Percentiles rank a stretch among this genome's conserved stretches.
These are phyloP conservation scores for Nephelium lappaceum DNA, from an alignment of 345 rosid species.

Conservation along the genomic window DNA sequence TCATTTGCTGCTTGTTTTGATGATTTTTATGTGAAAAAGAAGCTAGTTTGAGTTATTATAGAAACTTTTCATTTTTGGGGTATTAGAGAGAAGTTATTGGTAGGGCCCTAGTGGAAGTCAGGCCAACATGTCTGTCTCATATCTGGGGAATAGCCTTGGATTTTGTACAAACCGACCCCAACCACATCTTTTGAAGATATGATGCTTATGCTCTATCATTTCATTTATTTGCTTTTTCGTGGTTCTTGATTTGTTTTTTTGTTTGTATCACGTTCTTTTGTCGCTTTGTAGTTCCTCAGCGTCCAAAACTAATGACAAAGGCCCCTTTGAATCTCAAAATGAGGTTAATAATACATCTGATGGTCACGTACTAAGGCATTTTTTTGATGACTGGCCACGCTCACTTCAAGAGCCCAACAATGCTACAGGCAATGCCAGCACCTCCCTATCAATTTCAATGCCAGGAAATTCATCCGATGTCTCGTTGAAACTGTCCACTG, in stretches of 20 bases:
- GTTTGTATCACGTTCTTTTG: conserved; percentile 7
- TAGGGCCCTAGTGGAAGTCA: conserved; percentile 34
- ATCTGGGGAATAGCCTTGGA: conserved; percentile 42
- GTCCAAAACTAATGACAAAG: conserved; percentile 48
- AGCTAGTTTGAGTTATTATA: not conserved
- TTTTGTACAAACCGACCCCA: conserved; percentile 57
- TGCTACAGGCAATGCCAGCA: conserved; percentile 34
- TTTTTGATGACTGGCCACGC: conserved; percentile 93
- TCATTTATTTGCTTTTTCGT: not conserved
- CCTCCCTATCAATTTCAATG: conserved; percentile 74
- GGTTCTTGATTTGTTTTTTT: not conserved
- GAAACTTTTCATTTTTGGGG: not conserved
- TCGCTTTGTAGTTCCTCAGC: conserved; percentile 44
- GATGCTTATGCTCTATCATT: not conserved
- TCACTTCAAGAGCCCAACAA: conserved; percentile 48
- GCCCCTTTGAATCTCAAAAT: conserved; percentile 42
- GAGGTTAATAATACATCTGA: conserved; percentile 46
- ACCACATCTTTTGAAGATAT: conserved; percentile 40
- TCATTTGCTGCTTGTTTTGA: not conserved
- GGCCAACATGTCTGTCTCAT: conserved; percentile 21
- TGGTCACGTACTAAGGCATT: conserved; percentile 72
- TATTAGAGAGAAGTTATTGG: not conserved
- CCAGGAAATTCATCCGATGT: conserved; percentile 76
- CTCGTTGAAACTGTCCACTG: conserved; percentile 82
- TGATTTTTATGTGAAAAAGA: not conserved